phyloP scores from a whole-genome alignment of 1,284 basidiomycete species.

The Crucibulum cyathiforme region DNA sequence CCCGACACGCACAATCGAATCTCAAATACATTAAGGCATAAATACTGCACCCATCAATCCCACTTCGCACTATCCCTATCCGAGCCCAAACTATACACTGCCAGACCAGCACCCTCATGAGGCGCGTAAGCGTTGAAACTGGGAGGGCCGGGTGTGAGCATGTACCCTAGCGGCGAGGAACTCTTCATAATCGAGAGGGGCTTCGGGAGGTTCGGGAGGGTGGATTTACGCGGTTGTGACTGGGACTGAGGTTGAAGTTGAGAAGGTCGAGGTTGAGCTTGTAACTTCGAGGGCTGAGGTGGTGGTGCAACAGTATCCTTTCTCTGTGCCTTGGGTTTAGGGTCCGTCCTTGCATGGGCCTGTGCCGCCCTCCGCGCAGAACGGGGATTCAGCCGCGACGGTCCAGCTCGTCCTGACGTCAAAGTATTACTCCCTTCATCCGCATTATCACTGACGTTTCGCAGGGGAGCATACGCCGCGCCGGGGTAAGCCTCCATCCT shows the following conservation, averaged over 20 bases:
- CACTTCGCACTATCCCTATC: background rate
- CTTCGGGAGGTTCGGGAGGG: slow-evolving; percentile 6
- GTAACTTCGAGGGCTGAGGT: background rate
- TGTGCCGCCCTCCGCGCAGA: background rate
- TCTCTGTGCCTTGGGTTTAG: background rate
- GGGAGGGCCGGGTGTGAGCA: slow-evolving; percentile 23
- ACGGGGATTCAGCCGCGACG: background rate
- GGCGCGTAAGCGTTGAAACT: background rate
- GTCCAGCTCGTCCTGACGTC: background rate
- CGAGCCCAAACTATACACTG: background rate
- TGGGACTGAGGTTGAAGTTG: no score
- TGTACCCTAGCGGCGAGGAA: slow-evolving; percentile 22
- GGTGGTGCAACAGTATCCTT: background rate
- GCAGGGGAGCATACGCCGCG: background rate
- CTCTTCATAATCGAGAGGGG: slow-evolving; percentile 27
- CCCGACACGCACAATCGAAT: no score
- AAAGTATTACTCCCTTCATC: slow-evolving; percentile 4
- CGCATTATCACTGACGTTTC: background rate
- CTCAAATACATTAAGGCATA: no score
- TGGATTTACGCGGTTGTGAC: background rate
- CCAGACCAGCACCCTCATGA: background rate
- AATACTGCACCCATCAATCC: no score
- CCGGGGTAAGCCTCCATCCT: slow-evolving; percentile 1
- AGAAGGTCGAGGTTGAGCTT: background rate
- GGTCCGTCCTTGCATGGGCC: background rate